A percentile compares a stretch with the other conserved stretches of the same genome.
These are phyloP conservation scores for Beauveria asiatica DNA, from an alignment of 2,329 filamentous ascomycete species.

Conservation along the genomic window DNA sequence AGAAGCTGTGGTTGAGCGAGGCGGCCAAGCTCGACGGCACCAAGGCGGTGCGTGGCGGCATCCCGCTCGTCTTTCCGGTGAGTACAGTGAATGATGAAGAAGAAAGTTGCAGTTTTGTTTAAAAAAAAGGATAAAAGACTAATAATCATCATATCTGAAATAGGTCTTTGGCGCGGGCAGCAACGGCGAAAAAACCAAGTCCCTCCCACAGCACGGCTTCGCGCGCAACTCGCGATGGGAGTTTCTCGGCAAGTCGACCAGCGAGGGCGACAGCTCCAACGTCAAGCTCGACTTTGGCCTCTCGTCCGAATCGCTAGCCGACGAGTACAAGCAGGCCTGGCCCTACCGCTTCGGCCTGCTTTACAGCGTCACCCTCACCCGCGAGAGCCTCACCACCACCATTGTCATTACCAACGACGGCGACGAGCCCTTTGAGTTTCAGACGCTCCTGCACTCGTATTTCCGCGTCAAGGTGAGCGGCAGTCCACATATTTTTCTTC, in stretches of 20 bases:
- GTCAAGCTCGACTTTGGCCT: slow-evolving; percentile 97
- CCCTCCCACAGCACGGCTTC: slow-evolving; percentile 89
- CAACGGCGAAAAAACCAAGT: slow-evolving; percentile 64
- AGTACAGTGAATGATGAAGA: slow-evolving; percentile 17
- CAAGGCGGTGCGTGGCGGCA: slow-evolving; percentile 84
- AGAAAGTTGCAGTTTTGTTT: too few relatives aligned
- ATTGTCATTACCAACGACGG: slow-evolving; percentile 88
- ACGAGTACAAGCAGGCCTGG: slow-evolving; percentile 65
- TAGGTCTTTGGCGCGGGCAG: slow-evolving; percentile 81
- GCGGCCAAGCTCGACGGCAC: slow-evolving; percentile 73
- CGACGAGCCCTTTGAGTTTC: slow-evolving; percentile 74
- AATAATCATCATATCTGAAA: too few relatives aligned
- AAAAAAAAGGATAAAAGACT: too few relatives aligned
- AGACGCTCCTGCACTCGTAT: slow-evolving; percentile 88
- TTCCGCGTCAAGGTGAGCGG: slow-evolving; percentile 63
- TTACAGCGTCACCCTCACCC: slow-evolving; percentile 82
- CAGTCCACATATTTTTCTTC: background rate
- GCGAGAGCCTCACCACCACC: slow-evolving; percentile 66
- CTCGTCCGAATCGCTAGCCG: slow-evolving; percentile 60
- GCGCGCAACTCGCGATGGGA: slow-evolving; percentile 88
- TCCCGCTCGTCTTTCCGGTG: slow-evolving; percentile 90
- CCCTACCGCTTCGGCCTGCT: slow-evolving; percentile 80
- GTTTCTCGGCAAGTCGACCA: slow-evolving; percentile 74
- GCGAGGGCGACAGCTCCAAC: slow-evolving; percentile 48
- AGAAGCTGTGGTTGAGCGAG: slow-evolving; percentile 82